These are phyloP conservation scores for Cadophora gregata DNA, from an alignment of 2,329 filamentous ascomycete species.

Conservation along the genomic window DNA sequence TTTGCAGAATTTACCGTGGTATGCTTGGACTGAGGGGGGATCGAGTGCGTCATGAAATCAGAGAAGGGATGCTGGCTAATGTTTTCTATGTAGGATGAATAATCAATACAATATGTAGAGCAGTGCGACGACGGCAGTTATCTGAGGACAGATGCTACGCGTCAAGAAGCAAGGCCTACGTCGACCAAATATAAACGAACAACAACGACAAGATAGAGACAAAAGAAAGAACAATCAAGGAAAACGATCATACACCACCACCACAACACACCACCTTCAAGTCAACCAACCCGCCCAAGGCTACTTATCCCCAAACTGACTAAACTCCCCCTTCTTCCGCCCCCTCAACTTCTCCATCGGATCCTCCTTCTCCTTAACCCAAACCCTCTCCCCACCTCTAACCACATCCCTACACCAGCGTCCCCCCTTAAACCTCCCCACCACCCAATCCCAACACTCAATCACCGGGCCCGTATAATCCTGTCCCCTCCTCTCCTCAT, in stretches of 20 bases:
- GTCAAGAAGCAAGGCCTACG: background rate
- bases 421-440: background rate
- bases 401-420: conserved; percentile 3
- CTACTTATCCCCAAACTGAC: background rate
- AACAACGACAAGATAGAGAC: background rate
- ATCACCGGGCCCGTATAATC: conserved; percentile 6
- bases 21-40: conserved; percentile 1
- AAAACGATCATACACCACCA: too few species aligned
- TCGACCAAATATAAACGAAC: background rate
- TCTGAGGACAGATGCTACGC: background rate
- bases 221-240: background rate
- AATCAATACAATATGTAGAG: too few species aligned
- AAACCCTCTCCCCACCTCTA: background rate
- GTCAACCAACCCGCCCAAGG: background rate
- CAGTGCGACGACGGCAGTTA: background rate
- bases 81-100: background rate
- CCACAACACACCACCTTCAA: background rate
- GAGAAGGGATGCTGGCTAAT: background rate
- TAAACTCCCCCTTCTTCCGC: background rate
- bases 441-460: background rate
- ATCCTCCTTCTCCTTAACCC: conserved; percentile 9
- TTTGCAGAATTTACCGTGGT: background rate
- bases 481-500: background rate
- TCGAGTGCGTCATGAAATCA: background rate
- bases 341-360: background rate